Base-by-base conservation (phyloP, 2,329 filamentous ascomycete species). In the Aspergillus pseudoterreus region DNA sequence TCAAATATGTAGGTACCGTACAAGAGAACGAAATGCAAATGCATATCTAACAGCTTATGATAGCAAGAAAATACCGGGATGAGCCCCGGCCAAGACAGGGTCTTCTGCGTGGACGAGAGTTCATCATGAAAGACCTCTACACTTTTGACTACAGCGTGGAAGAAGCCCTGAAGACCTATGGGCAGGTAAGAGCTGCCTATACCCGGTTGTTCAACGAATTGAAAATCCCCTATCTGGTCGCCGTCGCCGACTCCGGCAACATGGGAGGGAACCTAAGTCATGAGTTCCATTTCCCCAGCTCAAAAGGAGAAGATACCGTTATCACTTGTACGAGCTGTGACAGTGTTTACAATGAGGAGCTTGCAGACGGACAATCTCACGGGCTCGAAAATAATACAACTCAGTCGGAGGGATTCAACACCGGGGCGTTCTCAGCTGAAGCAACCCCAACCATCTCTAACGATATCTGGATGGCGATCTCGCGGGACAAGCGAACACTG, bases 71-170 rank as follows among this genome's bases (percentile, higher is more conserved):
- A 71, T 99, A 97, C 65, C 84, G 94, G 45, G 94, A 99, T 73
- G 94, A 99, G 71, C 82, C 87, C 51, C 82, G 94, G 22, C 94
- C 94, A 17, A 83, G 94, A 30, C 89, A 95, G 61, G 94, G 94
- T 11, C 78, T 99, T 2, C 77, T 99, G 8, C 85, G 94, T 9
- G 88, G 90, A 1, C 85, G 91, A 55, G 94, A 99, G 65, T 99
- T 99, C 63, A 74, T 90, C 60, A 99, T 99, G 94, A 99, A 99
- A 71, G 94, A 99, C 69, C 80, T 99, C 1, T 99, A 99, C 69
- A 96, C 92, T 0, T 99, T 99, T 65, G 94, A 99, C 65, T 74
- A 79, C 33, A 86, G 80, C 4, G 68, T 78, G 0, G 73, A 81
- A 22, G 75, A 82, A n/a, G 92, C 92, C 1, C 75, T 92, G n/a